phyloP scores from a whole-genome alignment of 1,284 basidiomycete species.

The Heterobasidion irregulare region DNA sequence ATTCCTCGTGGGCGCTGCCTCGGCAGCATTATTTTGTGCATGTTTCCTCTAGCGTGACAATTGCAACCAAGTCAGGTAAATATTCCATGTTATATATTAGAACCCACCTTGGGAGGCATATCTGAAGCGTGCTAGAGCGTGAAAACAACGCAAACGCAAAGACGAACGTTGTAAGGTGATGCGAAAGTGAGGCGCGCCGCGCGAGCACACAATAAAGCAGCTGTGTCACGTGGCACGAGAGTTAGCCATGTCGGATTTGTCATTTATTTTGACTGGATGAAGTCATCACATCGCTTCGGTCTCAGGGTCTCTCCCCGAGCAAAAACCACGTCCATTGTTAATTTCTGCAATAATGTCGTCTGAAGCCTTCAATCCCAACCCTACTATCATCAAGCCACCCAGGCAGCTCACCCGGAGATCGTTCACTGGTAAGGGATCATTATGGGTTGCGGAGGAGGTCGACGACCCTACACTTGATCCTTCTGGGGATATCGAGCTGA shows the following conservation, averaged over 20 bases:
- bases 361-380: conserved; percentile 29
- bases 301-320: not conserved
- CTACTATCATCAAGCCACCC: conserved; percentile 24
- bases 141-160: not conserved
- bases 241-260: not conserved
- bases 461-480: conserved; percentile 17
- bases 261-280: not conserved
- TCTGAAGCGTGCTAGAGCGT: not conserved
- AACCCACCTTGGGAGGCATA: conserved; percentile 17
- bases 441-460: conserved; percentile 23
- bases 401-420: conserved; percentile 4
- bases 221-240: not conserved
- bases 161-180: not conserved
- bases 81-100: not conserved
- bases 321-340: not conserved
- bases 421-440: conserved; percentile 15
- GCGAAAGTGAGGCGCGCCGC: not conserved
- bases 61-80: conserved; percentile 1
- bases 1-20: conserved; percentile 30
- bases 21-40: conserved; percentile 20
- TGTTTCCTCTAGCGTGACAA: conserved; percentile 31
- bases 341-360: conserved; percentile 16
- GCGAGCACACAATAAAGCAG: not conserved
- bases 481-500: conserved; percentile 29
- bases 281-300: no score